Evolutionary conservation across 306 rosid genomes (phyloP), one percentile per base, ranked within the genome.

Genomic region (Glycine tomentella): DNA sequence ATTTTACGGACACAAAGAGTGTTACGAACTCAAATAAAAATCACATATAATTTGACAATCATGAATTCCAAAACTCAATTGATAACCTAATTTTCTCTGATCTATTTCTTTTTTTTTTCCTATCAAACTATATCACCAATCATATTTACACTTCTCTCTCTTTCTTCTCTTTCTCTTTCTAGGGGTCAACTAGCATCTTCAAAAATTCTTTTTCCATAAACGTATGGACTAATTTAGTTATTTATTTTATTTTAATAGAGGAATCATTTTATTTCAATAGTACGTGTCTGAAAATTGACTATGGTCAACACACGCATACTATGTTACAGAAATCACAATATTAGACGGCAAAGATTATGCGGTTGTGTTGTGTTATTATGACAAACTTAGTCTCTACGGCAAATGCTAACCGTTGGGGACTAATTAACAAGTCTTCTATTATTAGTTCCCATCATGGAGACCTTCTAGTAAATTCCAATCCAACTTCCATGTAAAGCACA

Each of bases 401-500:
- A 76, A 82, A 48, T 7, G 52, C 12, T 44, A 49, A 51, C 36
- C 31, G 33, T 20, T 9, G 12, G 53, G 34, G 25, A 9, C 8
- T 52, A 52, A 9, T 5, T 52, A 52, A 11, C 48, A 66, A 1
- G 20, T 69, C 4, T 78, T 10, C 12, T 17, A 55, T 61, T 61
- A 51, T 36, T 40, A 46, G 79, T 72, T 81, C 5, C 80, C 46
- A 80, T 73, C 33, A 40, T 4, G 33, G 52, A 33, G 62, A 56
- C 62, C 80, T 57, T 81, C 80, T 45, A 44, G 62, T 65, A 74
- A 81, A 74, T 48, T 67, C 70, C 64, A 45, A 55, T 15, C 45
- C 70, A 65, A 81, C 20, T 53, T 63, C 50, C 61, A 73, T 3
- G 69, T 16, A 51, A 25, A 55, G 8, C 69, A 46, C 14, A 56